These are phyloP conservation scores for Venturia oleaginea DNA, from an alignment of 2,329 filamentous ascomycete genomes.

Conservation along the genomic window DNA sequence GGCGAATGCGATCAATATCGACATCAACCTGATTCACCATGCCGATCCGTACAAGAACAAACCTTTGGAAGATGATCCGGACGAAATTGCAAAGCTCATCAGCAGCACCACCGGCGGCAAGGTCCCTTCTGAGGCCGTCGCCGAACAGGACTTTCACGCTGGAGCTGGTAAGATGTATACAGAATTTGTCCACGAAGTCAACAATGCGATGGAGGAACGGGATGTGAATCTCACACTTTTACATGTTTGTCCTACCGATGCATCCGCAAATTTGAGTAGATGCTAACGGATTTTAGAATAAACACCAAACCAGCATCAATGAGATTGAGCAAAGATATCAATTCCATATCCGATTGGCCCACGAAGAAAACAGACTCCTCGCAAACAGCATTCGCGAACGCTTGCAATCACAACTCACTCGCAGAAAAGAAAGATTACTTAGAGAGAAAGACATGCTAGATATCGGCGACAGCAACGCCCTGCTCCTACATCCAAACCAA, in stretches of 20 bases:
- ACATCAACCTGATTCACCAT: conserved; percentile 76
- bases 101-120: conserved; percentile 33
- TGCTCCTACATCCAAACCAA: conserved; percentile 56
- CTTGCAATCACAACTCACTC: conserved; percentile 47
- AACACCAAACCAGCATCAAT: conserved; percentile 46
- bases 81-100: conserved; percentile 57
- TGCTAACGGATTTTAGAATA: conserved; percentile 35
- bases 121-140: conserved; percentile 35
- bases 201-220: conserved; percentile 77
- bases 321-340: conserved; percentile 48
- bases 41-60: conserved; percentile 70
- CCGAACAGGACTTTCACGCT: conserved; percentile 58
- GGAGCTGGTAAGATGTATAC: conserved; percentile 72
- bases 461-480: conserved; percentile 56
- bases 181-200: conserved; percentile 77
- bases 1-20: conserved; percentile 82
- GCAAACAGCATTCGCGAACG: conserved; percentile 52
- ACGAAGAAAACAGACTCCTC: conserved; percentile 53
- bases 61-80: conserved; percentile 55
- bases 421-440: conserved; percentile 48
- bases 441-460: conserved; percentile 60
- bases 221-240: conserved; percentile 76
- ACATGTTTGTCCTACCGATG: conserved; percentile 49
- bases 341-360: conserved; percentile 52
- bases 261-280: not conserved